Evolutionary conservation across 768 basidiomycete species (phyloP), one percentile per base, ranked within the genome.

Genomic region (Amanita rubescens): DNA sequence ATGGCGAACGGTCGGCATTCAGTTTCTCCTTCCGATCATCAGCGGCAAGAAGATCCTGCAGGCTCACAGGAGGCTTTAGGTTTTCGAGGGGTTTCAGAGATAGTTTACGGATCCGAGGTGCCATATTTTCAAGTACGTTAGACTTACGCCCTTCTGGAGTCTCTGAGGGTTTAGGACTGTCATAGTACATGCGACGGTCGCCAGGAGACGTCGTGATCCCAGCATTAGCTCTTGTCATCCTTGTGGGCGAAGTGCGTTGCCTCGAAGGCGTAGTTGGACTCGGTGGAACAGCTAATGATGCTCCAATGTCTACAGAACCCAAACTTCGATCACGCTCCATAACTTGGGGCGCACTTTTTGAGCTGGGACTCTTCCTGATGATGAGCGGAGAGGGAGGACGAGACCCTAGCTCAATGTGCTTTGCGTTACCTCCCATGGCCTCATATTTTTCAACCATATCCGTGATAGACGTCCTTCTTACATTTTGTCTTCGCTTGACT

Each of bases 381-480:
- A 51, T 14, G 9, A 65, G 54, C 24, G 68, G 62, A 8, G 72
- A 66, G 2, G 75, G 67, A 34, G 72, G 63, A 4, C 65, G 57
- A 25, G 66, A 54, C 19, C 27, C 27, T 8, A 60, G 38, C 15
- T 60, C 24, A 27, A 58, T 56, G 39, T 65, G 55, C 3, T 70
- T 73, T 20, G 60, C 57, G 51, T 62, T 66, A 19, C 68, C 69
- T 32, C 75, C 77, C 51, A 91, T 81, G 6, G 82, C 79, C 65
- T 93, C 90, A 64, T 84, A 93, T 42, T 74, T 79, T 59, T 88
- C 86, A 22, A 92, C 90, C 81, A 92, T 90, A 62, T 92, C 82
- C 37, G 89, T 82, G 60, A 92, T 92, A 0, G 90, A 92, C 3
- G 84, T 85, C 49, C 89, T 76, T 17, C 90, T 78, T 7, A 64